Evolutionary conservation across 2,329 filamentous ascomycete species (phyloP).

Genomic region (Capronia coronata): DNA sequence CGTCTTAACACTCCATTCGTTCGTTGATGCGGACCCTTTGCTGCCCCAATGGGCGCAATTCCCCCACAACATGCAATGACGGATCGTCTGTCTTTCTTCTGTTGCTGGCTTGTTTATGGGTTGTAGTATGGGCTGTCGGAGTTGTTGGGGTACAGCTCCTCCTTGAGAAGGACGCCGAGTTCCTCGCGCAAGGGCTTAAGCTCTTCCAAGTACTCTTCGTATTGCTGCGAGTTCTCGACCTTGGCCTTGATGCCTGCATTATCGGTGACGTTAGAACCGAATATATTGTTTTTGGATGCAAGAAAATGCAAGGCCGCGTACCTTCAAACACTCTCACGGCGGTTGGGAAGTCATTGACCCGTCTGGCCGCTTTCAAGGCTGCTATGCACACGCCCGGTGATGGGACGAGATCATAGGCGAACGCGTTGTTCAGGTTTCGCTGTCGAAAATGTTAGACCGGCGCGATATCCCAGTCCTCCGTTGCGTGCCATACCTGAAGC

Average conservation of each 20-base stretch:
- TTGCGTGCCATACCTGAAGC: constrained; percentile 67
- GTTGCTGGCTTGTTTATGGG: constrained; percentile 19
- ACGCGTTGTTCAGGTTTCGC: constrained; percentile 98
- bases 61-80: not conserved
- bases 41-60: not conserved
- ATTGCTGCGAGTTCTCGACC: constrained; percentile 97
- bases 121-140: constrained; percentile 29
- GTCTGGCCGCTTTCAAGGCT: constrained; percentile 84
- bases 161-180: constrained; percentile 83
- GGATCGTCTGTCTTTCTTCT: not conserved
- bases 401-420: constrained; percentile 98
- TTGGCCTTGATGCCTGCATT: constrained; percentile 91
- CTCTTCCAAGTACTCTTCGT: constrained; percentile 82
- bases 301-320: constrained; percentile 41
- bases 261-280: constrained; percentile 8
- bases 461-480: not conserved
- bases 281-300: not conserved
- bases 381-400: constrained; percentile 84
- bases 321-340: constrained; percentile 98
- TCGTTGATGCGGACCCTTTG: not conserved
- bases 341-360: constrained; percentile 97
- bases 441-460: constrained; percentile 34
- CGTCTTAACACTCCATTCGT: not conserved
- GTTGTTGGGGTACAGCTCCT: constrained; percentile 73
- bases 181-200: constrained; percentile 90